phyloP scores from a whole-genome alignment of 1,284 basidiomycete genomes.

The Anthracocystis walkeri region DNA sequence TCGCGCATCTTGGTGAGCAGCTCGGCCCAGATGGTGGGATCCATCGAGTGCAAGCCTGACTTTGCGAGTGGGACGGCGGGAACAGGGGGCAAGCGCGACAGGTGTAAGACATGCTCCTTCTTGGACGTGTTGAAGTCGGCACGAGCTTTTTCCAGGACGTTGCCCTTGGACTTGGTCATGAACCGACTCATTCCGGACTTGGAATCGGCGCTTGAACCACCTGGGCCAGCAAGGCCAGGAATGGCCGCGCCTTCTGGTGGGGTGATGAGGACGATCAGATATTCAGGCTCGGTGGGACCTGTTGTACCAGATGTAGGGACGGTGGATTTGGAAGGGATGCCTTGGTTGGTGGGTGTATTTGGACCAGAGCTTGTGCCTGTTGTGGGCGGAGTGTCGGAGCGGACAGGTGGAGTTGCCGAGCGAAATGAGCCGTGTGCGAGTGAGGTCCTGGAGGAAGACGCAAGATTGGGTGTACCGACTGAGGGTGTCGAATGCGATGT shows the following conservation, averaged over 20 bases:
- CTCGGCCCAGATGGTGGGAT: slow-evolving; percentile 88
- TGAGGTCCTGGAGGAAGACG: slow-evolving; percentile 31
- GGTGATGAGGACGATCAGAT: slow-evolving; percentile 65
- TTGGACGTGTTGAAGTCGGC: slow-evolving; percentile 92
- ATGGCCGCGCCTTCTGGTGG: slow-evolving; percentile 51
- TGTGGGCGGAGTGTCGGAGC: slow-evolving; percentile 33
- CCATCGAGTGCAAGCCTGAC: slow-evolving; percentile 77
- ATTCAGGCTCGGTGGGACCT: slow-evolving; percentile 54
- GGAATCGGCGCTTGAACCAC: slow-evolving; percentile 78
- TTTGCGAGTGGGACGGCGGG: slow-evolving; percentile 74
- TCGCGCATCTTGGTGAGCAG: slow-evolving; percentile 90
- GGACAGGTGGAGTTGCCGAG: slow-evolving; percentile 31
- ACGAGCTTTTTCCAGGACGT: slow-evolving; percentile 88
- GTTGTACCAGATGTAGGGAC: slow-evolving; percentile 1
- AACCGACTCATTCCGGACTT: slow-evolving; percentile 58
- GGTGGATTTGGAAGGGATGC: slow-evolving; percentile 7
- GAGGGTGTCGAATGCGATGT: slow-evolving; percentile 7
- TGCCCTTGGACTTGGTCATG: slow-evolving; percentile 83
- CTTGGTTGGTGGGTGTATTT: slow-evolving; percentile 39
- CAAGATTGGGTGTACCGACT: slow-evolving; percentile 20
- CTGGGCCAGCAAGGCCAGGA: slow-evolving; percentile 71
- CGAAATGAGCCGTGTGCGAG: slow-evolving; percentile 36
- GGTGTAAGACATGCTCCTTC: slow-evolving; percentile 74
- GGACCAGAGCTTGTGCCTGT: slow-evolving; percentile 26
- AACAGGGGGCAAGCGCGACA: slow-evolving; percentile 41